A percentile compares a stretch with the other conserved stretches of the same genome.
phyloP scores from a whole-genome alignment of 306 rosid genomes.

The Oxytropis ochrocephala region DNA sequence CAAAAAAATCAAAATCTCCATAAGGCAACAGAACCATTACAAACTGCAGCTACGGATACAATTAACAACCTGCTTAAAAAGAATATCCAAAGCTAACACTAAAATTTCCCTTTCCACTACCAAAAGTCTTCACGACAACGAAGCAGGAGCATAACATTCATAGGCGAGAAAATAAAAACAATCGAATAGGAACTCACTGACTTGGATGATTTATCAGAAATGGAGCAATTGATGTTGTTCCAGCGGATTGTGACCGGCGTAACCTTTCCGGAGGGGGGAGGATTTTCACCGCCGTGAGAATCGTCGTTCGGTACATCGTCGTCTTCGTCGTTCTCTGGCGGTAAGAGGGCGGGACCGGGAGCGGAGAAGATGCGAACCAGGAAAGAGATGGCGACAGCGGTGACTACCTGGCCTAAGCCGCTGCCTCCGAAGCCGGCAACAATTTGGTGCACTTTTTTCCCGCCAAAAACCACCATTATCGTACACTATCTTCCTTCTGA shows the following conservation, averaged over 20 bases:
- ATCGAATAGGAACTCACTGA: conserved; percentile 40
- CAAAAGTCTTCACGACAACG: neutral
- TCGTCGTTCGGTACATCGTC: conserved; percentile 28
- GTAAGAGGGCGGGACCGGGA: conserved; percentile 58
- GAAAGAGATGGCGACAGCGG: conserved; percentile 60
- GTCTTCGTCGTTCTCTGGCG: conserved; percentile 45
- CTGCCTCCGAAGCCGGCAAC: conserved; percentile 52
- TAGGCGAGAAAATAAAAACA: neutral
- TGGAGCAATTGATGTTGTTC: conserved; percentile 66
- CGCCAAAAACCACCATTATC: conserved; percentile 53
- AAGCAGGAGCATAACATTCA: neutral
- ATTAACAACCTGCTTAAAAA: neutral
- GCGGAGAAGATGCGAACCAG: conserved; percentile 68
- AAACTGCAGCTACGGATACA: neutral
- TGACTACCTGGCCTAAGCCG: conserved; percentile 61
- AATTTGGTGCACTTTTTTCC: conserved; percentile 52
- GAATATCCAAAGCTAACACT: neutral
- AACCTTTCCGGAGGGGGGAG: conserved; percentile 32
- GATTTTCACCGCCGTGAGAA: conserved; percentile 16
- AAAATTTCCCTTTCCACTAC: neutral
- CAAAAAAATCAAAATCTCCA: neutral
- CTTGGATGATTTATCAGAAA: conserved; percentile 55
- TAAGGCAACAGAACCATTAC: neutral
- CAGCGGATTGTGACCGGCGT: conserved; percentile 72
- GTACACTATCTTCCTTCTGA: neutral